A percentile compares a stretch with the other conserved stretches of the same genome.
Evolutionary conservation across 2,329 filamentous ascomycete species (phyloP).

Genomic region (Neofusicoccum sp.): DNA sequence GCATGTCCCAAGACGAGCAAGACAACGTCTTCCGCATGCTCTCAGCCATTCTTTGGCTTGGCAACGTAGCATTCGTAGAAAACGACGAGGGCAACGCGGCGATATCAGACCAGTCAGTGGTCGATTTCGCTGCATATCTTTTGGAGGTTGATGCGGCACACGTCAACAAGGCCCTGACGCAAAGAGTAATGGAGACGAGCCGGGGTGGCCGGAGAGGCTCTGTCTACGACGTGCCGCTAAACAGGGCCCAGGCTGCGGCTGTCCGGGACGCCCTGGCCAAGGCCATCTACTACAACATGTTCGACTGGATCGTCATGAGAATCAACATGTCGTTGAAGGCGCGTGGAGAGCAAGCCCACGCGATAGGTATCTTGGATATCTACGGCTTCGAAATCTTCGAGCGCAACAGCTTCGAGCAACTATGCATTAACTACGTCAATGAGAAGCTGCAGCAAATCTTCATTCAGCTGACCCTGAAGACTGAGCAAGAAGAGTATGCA

Average conservation of each 20-base stretch:
- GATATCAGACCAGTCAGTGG: slow-evolving; percentile 84
- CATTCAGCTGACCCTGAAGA: slow-evolving; percentile 93
- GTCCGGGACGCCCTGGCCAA: slow-evolving; percentile 91
- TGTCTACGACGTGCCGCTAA: slow-evolving; percentile 75
- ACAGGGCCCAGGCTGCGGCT: slow-evolving; percentile 80
- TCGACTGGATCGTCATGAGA: slow-evolving; percentile 96
- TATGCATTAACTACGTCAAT: slow-evolving; percentile 99
- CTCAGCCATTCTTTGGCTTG: slow-evolving; percentile 87
- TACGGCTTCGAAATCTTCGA: slow-evolving; percentile 99
- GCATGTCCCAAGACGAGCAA: slow-evolving; percentile 83
- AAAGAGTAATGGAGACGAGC: slow-evolving; percentile 77
- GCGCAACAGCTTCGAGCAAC: slow-evolving; percentile 95
- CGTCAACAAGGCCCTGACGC: slow-evolving; percentile 84
- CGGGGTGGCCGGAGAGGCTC: slow-evolving; percentile 67
- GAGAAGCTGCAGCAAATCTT: slow-evolving; percentile 99
- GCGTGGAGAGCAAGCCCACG: slow-evolving; percentile 73
- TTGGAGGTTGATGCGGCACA: slow-evolving; percentile 82
- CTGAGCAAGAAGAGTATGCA: slow-evolving; percentile 96
- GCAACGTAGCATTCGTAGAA: slow-evolving; percentile 89
- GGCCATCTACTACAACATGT: slow-evolving; percentile 96
- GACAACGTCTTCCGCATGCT: slow-evolving; percentile 97
- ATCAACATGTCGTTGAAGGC: slow-evolving; percentile 88
- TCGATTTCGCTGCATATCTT: slow-evolving; percentile 92
- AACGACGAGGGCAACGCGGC: slow-evolving; percentile 87
- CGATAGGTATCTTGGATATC: slow-evolving; percentile 96